phyloP scores from a whole-genome alignment of 345 rosid genomes.

The Streptanthus diversifolius region DNA sequence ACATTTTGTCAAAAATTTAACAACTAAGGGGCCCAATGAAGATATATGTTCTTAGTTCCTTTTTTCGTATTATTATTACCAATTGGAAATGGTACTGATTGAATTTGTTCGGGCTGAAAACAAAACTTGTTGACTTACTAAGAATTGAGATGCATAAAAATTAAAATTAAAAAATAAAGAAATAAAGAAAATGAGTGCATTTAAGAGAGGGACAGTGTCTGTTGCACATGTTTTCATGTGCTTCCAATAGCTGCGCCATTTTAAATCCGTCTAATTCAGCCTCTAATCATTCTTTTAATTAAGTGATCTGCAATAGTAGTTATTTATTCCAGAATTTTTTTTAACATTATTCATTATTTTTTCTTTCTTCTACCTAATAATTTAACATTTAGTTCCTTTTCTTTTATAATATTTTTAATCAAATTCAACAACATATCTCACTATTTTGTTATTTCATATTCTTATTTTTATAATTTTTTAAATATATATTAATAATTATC shows the following conservation, averaged over 20 bases:
- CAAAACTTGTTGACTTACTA: not conserved
- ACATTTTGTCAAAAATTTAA: conserved; percentile 20
- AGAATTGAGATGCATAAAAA: not conserved
- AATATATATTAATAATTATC: too few relatives aligned
- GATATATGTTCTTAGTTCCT: not conserved
- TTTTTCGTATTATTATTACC: not conserved
- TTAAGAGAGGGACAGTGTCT: conserved; percentile 30
- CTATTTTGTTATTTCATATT: too few relatives aligned
- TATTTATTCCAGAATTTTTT: too few relatives aligned
- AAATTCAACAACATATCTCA: too few relatives aligned
- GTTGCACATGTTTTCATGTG: conserved; percentile 34
- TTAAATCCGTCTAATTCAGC: conserved; percentile 19
- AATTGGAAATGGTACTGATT: not conserved
- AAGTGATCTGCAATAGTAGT: too few relatives aligned
- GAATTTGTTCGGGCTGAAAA: not conserved
- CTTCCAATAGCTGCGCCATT: conserved; percentile 19
- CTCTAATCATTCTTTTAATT: conserved; percentile 21
- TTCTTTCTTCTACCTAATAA: too few relatives aligned
- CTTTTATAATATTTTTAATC: too few relatives aligned
- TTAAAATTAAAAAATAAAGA: not conserved
- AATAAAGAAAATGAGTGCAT: conserved; percentile 17
- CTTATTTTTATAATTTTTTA: too few relatives aligned
- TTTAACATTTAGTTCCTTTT: too few relatives aligned
- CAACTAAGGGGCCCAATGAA: conserved; percentile 24
- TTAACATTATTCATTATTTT: too few relatives aligned